Base-by-base conservation (phyloP, 139 green algal genomes). In the Astrephomene gubernaculifera region DNA sequence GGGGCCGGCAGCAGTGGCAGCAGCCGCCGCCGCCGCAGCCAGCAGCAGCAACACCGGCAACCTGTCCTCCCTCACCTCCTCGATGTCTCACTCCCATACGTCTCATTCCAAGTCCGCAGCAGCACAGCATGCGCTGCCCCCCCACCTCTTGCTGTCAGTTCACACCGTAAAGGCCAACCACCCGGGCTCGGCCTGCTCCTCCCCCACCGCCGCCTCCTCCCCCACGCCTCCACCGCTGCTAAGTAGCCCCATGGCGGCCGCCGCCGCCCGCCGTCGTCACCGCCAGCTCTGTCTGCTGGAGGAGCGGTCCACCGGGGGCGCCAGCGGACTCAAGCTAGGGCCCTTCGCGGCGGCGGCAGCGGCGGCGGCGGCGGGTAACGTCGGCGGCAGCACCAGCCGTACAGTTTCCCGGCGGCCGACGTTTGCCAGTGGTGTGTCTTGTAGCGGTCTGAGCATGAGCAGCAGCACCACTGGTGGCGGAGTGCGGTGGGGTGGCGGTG, bases 191-290 rank as follows among this genome's bases (percentile, higher is more conserved):
- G 17, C 61, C 61, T 17, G 14, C 61, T 17, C 4, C 61, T 41
- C 29, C 29, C 29, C 61, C 61, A 69, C 22, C 54, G n/a, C 54
- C 54, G n/a, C 22, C 54, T 33, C 54, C 54, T 65, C 54, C 12
- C 21, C 54, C n/a, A 39, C n/a, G 61, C 61, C 65, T 8, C 35
- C 5, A 31, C 65, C 35, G 36, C 35, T 35, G 65, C 65, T 35
- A 22, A 72, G 45, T 35, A 72, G 65, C 35, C 65, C 65, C 27
- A 72, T 72, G 65, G 65, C 65, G 35, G 65, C 65, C 4, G 65
- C 65, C 14, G 65, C 65, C 8, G 12, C 29, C 35, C 65, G 65
- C 65, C 65, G 65, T 17, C 65, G 65, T 9, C 65, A 72, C 12
- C 49, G 49, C 12, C n/a, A n/a, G n/a, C n/a, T n/a, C n/a, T n/a